Base-by-base conservation (phyloP, 768 basidiomycete genomes). In the Cantharellus cinnabarinus region DNA sequence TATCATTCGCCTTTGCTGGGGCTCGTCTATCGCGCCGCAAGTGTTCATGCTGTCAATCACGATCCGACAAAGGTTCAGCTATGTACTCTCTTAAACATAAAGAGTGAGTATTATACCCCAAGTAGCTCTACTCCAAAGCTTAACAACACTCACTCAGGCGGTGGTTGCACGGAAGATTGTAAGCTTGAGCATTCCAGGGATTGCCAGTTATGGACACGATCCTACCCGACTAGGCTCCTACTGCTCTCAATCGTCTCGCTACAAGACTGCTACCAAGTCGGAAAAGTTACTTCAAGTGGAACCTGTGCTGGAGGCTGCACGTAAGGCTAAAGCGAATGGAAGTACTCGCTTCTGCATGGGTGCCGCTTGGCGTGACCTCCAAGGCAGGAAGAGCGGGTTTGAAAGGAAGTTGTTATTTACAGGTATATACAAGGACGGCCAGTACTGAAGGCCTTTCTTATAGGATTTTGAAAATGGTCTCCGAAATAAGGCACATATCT, bases 311-410 rank as follows among this genome's bases (percentile, higher is more conserved):
- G 83, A 85, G 65, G 94, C 90, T 38, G 94, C 94, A 29, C 79
- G 88, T 7, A 83, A 85, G 67, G 94, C 94, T 35, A 98, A 95
- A 68, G 93, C 76, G 64, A 98, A 97, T 68, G 94, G 94, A 41
- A 91, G 89, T 68, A 98, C 94, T 20, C 77, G 94, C 37, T 98
- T 98, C 72, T 98, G 94, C 70, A 98, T 97, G 94, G 94, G 94
- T 60, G 93, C 94, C 3, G 94, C 94, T 3, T 99, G 94, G 94
- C 76, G 94, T 63, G 94, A 95, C 68, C 78, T 97, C 59, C 81
- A 85, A 5, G 90, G 94, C 2, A 79, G 89, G 63, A 95, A 94
- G 70, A 77, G 87, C 50, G 91, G 93, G 0, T 98, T 98, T 63
- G 88, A 95, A 68, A 79, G 56, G 57, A 41, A 37, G 14, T 10